These are phyloP conservation scores for Barnettozyma vustinii DNA, from an alignment of 805 yeast species.

Conservation along the genomic window DNA sequence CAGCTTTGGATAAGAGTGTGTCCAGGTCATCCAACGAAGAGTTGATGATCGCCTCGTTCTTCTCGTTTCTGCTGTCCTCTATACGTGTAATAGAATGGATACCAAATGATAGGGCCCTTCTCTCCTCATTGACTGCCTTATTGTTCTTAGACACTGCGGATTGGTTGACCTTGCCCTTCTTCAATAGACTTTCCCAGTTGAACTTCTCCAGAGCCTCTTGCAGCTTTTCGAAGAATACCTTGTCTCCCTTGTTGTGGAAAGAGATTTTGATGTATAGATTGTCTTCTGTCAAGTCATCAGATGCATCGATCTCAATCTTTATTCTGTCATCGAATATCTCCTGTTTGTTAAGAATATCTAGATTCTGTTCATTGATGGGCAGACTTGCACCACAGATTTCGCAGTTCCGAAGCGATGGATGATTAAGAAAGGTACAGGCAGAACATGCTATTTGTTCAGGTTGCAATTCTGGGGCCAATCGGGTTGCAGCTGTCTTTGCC, in stretches of 20 bases:
- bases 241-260: slow-evolving; percentile 69
- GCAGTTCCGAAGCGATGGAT: slow-evolving; percentile 69
- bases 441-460: slow-evolving; percentile 34
- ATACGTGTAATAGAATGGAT: slow-evolving; percentile 62
- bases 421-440: slow-evolving; percentile 76
- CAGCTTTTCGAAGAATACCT: slow-evolving; percentile 43
- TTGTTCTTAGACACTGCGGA: slow-evolving; percentile 9
- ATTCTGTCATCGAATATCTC: slow-evolving; percentile 30
- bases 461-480: neutral
- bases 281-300: slow-evolving; percentile 24
- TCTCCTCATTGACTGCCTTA: neutral
- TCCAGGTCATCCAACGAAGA: slow-evolving; percentile 73
- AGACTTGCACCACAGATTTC: slow-evolving; percentile 79
- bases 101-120: slow-evolving; percentile 42
- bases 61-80: slow-evolving; percentile 48
- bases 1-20: slow-evolving; percentile 71
- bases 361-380: slow-evolving; percentile 24
- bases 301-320: slow-evolving; percentile 26
- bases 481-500: neutral
- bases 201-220: slow-evolving; percentile 40
- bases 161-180: slow-evolving; percentile 30
- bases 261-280: slow-evolving; percentile 53
- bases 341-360: slow-evolving; percentile 13
- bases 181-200: slow-evolving; percentile 40
- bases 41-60: slow-evolving; percentile 56